Evolutionary conservation across 169 alveolate species (phyloP).

Genomic region (Eimeria nieschulzi): DNA sequence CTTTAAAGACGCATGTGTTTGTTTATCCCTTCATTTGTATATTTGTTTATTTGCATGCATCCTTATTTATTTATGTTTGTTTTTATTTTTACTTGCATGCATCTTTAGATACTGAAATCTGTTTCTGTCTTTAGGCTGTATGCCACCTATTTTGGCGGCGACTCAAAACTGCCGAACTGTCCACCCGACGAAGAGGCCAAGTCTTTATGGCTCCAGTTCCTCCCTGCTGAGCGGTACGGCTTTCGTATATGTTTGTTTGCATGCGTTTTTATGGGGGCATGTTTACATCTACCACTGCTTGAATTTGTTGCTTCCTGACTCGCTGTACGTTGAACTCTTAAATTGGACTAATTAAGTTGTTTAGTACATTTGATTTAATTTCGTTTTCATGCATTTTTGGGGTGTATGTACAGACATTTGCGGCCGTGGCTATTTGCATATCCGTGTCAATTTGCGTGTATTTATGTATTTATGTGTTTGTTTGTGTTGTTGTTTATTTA

Average conservation of each 20-base stretch:
- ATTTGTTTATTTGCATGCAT: neutral
- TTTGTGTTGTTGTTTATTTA: no score
- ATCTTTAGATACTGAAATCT: no score
- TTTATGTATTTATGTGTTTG: neutral
- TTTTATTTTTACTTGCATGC: neutral
- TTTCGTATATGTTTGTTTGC: neutral
- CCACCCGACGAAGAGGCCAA: slow-evolving; percentile 91
- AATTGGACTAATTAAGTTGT: neutral
- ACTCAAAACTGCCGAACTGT: slow-evolving; percentile 88
- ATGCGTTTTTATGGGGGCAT: neutral
- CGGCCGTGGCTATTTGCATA: neutral
- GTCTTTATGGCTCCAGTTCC: slow-evolving; percentile 89
- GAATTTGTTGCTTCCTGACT: neutral
- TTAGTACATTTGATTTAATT: neutral
- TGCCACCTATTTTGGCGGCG: slow-evolving; percentile 96
- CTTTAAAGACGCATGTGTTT: no score
- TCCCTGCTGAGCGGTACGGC: slow-evolving; percentile 83
- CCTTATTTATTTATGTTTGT: neutral
- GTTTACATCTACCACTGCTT: no score
- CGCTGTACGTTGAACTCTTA: slow-evolving; percentile 19
- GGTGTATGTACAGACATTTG: neutral
- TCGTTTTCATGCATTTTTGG: neutral
- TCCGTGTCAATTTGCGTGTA: neutral
- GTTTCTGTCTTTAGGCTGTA: slow-evolving; percentile 81
- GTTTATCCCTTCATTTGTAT: no score